Conservation (phyloP, 2,329 filamentous ascomycete species). For the Cladosporium sp. region DNA sequence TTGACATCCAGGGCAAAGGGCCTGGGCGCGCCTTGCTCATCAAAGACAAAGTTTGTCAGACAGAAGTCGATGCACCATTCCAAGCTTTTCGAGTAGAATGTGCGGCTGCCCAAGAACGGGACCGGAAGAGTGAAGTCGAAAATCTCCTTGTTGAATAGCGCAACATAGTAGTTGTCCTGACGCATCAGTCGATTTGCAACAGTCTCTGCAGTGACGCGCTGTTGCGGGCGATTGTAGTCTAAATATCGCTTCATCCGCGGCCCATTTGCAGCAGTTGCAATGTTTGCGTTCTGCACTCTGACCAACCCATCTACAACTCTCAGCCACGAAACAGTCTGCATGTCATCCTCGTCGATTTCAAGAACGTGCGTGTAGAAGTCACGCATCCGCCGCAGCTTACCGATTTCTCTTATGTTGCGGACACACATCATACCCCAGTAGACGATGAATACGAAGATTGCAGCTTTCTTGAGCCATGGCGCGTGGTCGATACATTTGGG, state of each 20-base stretch:
- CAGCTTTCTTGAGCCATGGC: constrained; percentile 71
- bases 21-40: constrained; percentile 78
- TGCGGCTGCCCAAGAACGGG: constrained; percentile 71
- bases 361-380: constrained; percentile 81
- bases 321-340: constrained; percentile 93
- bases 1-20: constrained; percentile 80
- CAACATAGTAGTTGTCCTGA: constrained; percentile 93
- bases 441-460: constrained; percentile 77
- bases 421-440: constrained; percentile 79
- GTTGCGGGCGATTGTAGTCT: constrained; percentile 51
- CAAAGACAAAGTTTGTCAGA: constrained; percentile 90
- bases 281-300: constrained; percentile 74
- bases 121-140: constrained; percentile 79
- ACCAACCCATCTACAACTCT: constrained; percentile 82
- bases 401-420: constrained; percentile 49
- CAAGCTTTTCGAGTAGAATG: constrained; percentile 81
- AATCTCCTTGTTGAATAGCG: constrained; percentile 94
- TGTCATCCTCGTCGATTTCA: constrained; percentile 75
- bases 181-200: constrained; percentile 97
- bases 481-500: constrained; percentile 65
- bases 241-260: constrained; percentile 56
- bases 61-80: constrained; percentile 90
- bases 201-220: constrained; percentile 90
- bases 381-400: constrained; percentile 71
- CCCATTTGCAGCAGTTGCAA: constrained; percentile 67